Base-by-base conservation (phyloP, 441 rosid genomes). In the Aleurites moluccanus region DNA sequence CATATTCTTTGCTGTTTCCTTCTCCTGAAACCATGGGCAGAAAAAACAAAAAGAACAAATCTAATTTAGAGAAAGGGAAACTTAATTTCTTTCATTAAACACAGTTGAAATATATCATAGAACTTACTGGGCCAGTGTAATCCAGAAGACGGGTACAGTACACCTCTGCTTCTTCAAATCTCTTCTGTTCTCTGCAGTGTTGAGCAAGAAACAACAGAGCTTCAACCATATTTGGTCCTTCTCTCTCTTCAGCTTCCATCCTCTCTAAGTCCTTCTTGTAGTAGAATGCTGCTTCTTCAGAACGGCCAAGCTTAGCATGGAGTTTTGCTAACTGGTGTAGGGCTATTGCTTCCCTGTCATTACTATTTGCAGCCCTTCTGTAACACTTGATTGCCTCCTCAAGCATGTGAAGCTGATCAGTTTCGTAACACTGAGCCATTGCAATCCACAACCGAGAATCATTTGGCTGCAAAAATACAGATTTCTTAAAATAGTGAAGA, bases 401-500 rank as follows among this genome's bases (percentile, higher is more conserved):
- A 33, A 90, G 92, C 94, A 92, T 90, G 77, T 82, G 90, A 73
- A 94, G 92, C 82, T 91, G 90, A 65, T 94, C 96, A 0, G 90
- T 86, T 73, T 92, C 93, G 67, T 90, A 94, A 78, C 99, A 92
- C 69, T 92, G 92, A 62, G 96, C 98, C 97, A 94, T 94, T 9
- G 99, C 98, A 69, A 91, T 91, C 99, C 97, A 94, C 80, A 90
- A 74, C 68, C 99, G 86, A 78, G 97, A 89, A 84, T 94, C 97
- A 78, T 78, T 88, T 6, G 98, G 94, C 69, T 92, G 97, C 82
- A 92, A 87, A 82, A 85, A 92, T 35, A 94, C 90, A 28, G 98
- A 90, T 73, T 92, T 94, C 62, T 87, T 86, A 61, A 94, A 94
- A 84, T 92, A 94, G 77, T 91, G 93, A 64, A 94, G 92, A 33